These are phyloP conservation scores for Candida jianshihensis DNA, from an alignment of 805 yeast genomes.

Conservation along the genomic window DNA sequence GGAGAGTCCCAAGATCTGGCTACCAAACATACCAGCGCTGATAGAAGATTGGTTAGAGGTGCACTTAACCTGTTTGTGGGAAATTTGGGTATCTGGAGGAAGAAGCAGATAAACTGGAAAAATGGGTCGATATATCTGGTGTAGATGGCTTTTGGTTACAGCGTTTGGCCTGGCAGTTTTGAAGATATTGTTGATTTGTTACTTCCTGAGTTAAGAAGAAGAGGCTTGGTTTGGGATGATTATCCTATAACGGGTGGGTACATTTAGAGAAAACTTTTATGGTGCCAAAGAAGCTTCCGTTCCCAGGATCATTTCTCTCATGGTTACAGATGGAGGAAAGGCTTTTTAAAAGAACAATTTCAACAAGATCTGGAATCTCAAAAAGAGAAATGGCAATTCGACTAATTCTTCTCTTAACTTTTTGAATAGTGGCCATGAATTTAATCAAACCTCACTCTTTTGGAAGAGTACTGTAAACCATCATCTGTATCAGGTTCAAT, in stretches of 20 bases:
- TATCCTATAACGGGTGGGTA: conserved; percentile 8
- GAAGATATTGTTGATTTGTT: conserved; percentile 30
- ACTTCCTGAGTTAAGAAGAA: conserved; percentile 27
- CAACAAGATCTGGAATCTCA: conserved; percentile 1
- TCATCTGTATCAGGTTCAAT: too few relatives aligned
- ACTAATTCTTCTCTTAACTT: too few relatives aligned
- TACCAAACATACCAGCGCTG: not conserved
- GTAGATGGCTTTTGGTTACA: conserved; percentile 35
- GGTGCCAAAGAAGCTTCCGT: conserved; percentile 6
- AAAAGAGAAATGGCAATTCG: not conserved
- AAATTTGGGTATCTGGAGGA: conserved; percentile 13
- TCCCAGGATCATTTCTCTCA: conserved; percentile 8
- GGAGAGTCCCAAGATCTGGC: not conserved
- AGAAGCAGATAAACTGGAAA: conserved; percentile 32
- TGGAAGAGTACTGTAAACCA: too few relatives aligned
- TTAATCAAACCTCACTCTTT: too few relatives aligned
- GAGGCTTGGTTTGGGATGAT: conserved; percentile 28
- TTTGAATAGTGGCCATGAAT: too few relatives aligned
- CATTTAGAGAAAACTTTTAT: conserved; percentile 9
- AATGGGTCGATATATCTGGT: conserved; percentile 32
- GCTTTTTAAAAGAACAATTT: conserved; percentile 7
- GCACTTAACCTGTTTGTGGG: conserved; percentile 3
- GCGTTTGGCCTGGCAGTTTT: conserved; percentile 30
- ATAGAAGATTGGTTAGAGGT: conserved; percentile 1
- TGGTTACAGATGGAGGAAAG: conserved; percentile 7